These are phyloP conservation scores for Pseudogymnoascus sp. DNA, from an alignment of 2,329 filamentous ascomycete genomes.

Conservation along the genomic window DNA sequence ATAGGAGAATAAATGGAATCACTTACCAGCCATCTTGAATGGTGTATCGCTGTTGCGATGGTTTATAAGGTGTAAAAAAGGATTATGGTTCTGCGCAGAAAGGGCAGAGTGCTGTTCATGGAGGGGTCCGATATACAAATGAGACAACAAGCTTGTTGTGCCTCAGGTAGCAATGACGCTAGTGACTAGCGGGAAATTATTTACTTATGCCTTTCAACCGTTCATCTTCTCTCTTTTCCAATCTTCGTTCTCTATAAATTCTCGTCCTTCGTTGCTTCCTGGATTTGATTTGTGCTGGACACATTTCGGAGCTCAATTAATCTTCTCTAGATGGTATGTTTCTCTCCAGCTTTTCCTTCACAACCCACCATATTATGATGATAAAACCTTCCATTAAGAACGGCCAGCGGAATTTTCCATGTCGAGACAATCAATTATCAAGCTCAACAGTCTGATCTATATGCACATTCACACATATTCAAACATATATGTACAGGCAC, in stretches of 20 bases:
- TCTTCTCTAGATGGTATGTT: slow-evolving; percentile 23
- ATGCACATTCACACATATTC: slow-evolving; percentile 1
- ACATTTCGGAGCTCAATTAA: slow-evolving; percentile 17
- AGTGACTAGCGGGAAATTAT: slow-evolving; percentile 8
- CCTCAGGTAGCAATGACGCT: slow-evolving; percentile 7
- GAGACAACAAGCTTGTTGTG: slow-evolving; percentile 3
- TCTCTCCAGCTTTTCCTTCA: slow-evolving; percentile 15
- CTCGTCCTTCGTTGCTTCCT: background rate
- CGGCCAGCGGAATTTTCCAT: slow-evolving; percentile 54
- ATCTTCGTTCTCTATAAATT: slow-evolving; percentile 6
- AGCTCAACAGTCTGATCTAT: slow-evolving; percentile 55
- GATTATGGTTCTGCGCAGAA: background rate
- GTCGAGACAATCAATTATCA: slow-evolving; percentile 49
- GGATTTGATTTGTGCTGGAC: background rate
- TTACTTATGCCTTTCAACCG: slow-evolving; percentile 11
- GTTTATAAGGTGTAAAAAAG: background rate
- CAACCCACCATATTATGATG: slow-evolving; percentile 38
- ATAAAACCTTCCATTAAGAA: slow-evolving; percentile 51
- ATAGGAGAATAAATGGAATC: background rate
- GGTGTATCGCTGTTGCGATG: background rate
- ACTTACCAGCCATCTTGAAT: slow-evolving; percentile 27
- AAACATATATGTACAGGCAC: background rate
- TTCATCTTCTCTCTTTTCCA: background rate
- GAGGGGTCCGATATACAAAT: slow-evolving; percentile 10
- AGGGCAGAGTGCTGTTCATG: slow-evolving; percentile 3